Conservation (phyloP, 2,329 filamentous ascomycete genomes). For the Trichoderma arundinaceum region DNA sequence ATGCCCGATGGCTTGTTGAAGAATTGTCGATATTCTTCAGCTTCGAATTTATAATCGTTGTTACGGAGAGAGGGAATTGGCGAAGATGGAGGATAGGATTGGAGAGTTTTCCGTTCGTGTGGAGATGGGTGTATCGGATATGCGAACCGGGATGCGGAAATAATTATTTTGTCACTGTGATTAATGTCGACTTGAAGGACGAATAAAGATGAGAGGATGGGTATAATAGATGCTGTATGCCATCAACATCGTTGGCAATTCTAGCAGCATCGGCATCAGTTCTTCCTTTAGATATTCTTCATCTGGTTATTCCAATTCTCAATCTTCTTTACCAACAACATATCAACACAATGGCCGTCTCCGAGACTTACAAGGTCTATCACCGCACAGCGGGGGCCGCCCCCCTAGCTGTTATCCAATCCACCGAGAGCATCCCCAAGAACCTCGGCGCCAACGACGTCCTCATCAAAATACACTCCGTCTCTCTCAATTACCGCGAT, state of each 20-base stretch:
- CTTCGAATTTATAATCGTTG: neutral
- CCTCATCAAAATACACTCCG: slow-evolving; percentile 43
- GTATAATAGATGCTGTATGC: slow-evolving; percentile 1
- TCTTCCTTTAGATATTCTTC: neutral
- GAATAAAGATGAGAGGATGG: neutral
- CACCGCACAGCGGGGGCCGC: neutral
- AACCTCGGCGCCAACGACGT: slow-evolving; percentile 30
- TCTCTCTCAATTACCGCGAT: slow-evolving; percentile 46
- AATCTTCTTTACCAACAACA: neutral
- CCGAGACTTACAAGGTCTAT: neutral
- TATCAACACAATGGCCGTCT: neutral
- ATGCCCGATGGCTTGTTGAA: neutral
- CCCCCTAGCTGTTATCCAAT: neutral
- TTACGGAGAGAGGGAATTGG: too few species aligned
- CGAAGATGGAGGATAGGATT: too few species aligned
- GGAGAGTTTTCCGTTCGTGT: too few species aligned
- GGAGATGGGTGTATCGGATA: too few species aligned
- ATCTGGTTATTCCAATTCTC: neutral
- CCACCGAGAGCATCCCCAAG: neutral
- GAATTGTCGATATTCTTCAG: neutral
- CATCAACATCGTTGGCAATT: neutral
- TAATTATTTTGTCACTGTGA: too few species aligned
- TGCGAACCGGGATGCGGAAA: too few species aligned
- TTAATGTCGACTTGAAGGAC: neutral
- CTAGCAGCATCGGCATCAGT: neutral